Base-by-base conservation (phyloP, 805 yeast species). In the Schizosaccharomyces cryophilus region DNA sequence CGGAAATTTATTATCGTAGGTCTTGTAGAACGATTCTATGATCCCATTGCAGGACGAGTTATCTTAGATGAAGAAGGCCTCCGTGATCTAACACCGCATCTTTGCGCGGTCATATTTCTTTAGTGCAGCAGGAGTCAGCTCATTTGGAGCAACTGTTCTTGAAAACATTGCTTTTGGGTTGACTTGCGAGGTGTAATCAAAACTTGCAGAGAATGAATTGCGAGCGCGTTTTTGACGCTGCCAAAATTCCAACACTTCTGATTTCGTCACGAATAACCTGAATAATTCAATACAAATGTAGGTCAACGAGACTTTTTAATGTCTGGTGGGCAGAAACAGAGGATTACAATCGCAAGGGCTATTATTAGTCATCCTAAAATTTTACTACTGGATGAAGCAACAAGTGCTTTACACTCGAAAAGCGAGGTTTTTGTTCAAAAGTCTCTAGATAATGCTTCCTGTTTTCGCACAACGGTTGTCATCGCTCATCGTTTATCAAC, bases 111-210 rank as follows among this genome's bases (percentile, higher is more conserved):
- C 77, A 77, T 62, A 71, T 79, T 17, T 83, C 85, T 7, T 75
- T 80, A 59, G 86, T 81, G 11, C 81, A 78, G 64, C 86, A 82
- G 67, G 85, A 82, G 61, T 68, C 69, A 15, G 66, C 65, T 15
- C 72, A 58, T 87, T 87, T 74, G 85, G 87, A 67, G 93, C 86
- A 63, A 77, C 90, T 0, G 84, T 87, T 45, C 71, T 80, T 68
- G 95, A 87, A 67, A 87, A 87, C 66, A 80, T 87, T 48, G 75
- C 87, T 62, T 86, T 84, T 71, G 95, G 95, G 26, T 72, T 87
- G 58, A 63, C 72, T 63, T 70, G 69, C 11, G 64, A 67, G 13
- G 62, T 58, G 11, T 62, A 61, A 54, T 70, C 67, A 54, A 59
- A 69, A 64, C 73, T 74, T 61, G 55, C 72, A 58, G 68, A 72